Percentiles rank a stretch among this genome's conserved stretches.
Evolutionary conservation across 164 flowering plant genomes (phyloP).

Genomic region (Santalum album): DNA sequence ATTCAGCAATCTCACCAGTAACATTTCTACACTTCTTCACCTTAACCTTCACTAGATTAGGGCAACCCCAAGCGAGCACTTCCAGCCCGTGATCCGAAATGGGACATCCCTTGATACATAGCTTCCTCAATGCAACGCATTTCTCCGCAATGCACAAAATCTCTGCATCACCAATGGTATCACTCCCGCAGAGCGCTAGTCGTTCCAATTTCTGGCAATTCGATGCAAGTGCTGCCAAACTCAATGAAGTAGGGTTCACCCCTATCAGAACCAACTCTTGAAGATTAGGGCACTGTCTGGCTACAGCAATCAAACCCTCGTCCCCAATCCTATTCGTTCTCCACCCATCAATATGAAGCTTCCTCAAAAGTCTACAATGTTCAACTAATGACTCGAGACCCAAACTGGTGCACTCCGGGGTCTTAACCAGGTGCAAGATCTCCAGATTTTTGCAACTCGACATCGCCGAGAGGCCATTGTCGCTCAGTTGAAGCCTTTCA

Average conservation of each 20-base stretch:
- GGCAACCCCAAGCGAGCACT: conserved; percentile 76
- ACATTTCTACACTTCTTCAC: conserved; percentile 88
- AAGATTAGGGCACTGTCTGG: conserved; percentile 48
- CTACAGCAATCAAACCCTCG: conserved; percentile 66
- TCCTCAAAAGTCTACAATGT: conserved; percentile 61
- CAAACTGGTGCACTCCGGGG: conserved; percentile 68
- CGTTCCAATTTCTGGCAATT: conserved; percentile 68
- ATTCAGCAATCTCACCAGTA: conserved; percentile 49
- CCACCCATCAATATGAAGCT: conserved; percentile 98
- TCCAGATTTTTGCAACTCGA: conserved; percentile 55
- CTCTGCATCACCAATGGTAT: conserved; percentile 71
- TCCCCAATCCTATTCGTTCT: conserved; percentile 80
- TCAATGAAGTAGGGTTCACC: conserved; percentile 53
- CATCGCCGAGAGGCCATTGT: conserved; percentile 58
- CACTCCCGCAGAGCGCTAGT: conserved; percentile 81
- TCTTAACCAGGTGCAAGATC: conserved; percentile 69
- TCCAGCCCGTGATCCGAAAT: conserved; percentile 72
- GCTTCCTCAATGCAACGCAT: conserved; percentile 65
- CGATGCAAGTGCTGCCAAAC: conserved; percentile 52
- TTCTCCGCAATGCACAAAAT: conserved; percentile 69
- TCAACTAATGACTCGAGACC: conserved; percentile 59
- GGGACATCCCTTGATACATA: conserved; percentile 87
- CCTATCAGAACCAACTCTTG: conserved; percentile 88
- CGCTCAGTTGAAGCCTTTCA: conserved; percentile 87
- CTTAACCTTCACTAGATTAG: conserved; percentile 87